These are phyloP conservation scores for Cordia subcordata DNA, from an alignment of 257 asterid species.

Conservation along the genomic window DNA sequence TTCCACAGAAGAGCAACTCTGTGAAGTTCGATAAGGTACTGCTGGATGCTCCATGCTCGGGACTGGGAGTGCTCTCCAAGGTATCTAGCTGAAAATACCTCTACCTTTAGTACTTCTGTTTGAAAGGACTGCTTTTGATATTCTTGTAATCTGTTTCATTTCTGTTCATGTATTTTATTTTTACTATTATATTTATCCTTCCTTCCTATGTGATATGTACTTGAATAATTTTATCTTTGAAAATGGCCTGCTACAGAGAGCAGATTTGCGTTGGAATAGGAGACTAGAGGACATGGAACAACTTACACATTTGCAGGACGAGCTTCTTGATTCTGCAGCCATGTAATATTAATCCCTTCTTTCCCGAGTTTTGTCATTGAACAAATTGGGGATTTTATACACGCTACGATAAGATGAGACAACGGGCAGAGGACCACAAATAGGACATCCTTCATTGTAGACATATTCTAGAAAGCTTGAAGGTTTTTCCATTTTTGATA, in stretches of 20 bases:
- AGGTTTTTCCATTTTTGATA: no score
- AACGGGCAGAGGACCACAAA: no score
- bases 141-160: not conserved
- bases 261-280: conserved; percentile 96
- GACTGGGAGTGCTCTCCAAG: conserved; percentile 93
- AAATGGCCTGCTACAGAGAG: conserved; percentile 46
- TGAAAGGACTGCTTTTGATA: no score
- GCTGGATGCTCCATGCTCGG: conserved; percentile 96
- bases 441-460: no score
- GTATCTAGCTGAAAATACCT: conserved; percentile 26
- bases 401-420: not conserved
- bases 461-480: no score
- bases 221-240: conserved; percentile 13
- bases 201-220: not conserved
- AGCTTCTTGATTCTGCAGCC: conserved; percentile 86
- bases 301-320: conserved; percentile 69
- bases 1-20: conserved; percentile 36
- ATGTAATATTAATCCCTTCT: conserved; percentile 35
- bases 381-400: no score
- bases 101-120: not conserved
- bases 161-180: not conserved
- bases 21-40: conserved; percentile 75
- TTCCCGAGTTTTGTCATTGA: not conserved
- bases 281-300: conserved; percentile 80
- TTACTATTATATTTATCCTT: conserved; percentile 6